These are phyloP conservation scores for Suhomyces atakaporum DNA, from an alignment of 1,139 yeast genomes.

Conservation along the genomic window DNA sequence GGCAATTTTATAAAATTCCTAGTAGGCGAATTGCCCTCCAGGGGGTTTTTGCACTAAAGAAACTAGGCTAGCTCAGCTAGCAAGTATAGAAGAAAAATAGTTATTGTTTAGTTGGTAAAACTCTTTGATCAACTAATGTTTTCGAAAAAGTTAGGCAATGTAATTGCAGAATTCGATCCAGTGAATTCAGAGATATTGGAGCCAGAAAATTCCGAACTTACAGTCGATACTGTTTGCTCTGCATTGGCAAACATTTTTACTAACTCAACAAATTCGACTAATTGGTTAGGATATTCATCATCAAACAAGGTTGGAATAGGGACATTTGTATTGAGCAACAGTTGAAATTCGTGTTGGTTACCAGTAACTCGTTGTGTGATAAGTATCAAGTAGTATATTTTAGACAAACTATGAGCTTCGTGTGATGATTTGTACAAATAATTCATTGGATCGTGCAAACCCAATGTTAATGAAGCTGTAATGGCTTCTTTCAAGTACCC, in stretches of 20 bases:
- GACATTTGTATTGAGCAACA: slow-evolving; percentile 33
- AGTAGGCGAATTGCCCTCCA: too few species aligned
- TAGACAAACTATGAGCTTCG: slow-evolving; percentile 36
- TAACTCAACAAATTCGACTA: slow-evolving; percentile 33
- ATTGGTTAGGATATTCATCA: slow-evolving; percentile 33
- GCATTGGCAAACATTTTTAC: slow-evolving; percentile 31
- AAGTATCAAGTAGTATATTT: slow-evolving; percentile 38
- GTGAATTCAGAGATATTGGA: neutral
- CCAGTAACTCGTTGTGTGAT: slow-evolving; percentile 43
- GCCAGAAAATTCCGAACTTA: neutral
- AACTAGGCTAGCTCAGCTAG: neutral
- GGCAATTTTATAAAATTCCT: neutral
- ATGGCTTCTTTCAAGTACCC: slow-evolving; percentile 42
- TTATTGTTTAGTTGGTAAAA: too few species aligned
- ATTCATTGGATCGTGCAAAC: slow-evolving; percentile 34
- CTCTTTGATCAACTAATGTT: neutral
- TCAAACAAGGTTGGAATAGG: slow-evolving; percentile 32
- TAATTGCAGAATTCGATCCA: neutral
- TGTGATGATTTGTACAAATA: slow-evolving; percentile 30
- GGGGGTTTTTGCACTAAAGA: neutral
- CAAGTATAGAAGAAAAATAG: neutral
- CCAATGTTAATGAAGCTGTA: slow-evolving; percentile 38
- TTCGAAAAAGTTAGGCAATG: neutral
- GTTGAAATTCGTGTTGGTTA: slow-evolving; percentile 37
- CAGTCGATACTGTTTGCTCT: slow-evolving; percentile 10